phyloP scores from a whole-genome alignment of 2,329 filamentous ascomycete genomes.

The Penicillium freii region DNA sequence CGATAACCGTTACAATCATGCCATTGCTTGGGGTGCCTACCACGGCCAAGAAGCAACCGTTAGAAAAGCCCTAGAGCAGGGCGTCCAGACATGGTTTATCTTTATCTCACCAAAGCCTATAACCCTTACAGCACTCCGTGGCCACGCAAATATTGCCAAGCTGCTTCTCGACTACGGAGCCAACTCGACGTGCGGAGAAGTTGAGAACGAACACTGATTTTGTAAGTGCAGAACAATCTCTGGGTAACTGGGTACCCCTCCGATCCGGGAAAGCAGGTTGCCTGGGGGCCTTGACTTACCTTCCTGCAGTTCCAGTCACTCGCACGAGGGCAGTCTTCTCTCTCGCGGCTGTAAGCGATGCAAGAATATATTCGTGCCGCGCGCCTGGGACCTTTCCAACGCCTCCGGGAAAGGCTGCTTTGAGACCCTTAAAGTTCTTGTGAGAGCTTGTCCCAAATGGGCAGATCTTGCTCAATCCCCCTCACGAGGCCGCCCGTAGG shows the following conservation, averaged over 20 bases:
- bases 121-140: too few species aligned
- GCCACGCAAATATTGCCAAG: too few species aligned
- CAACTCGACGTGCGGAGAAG: slow-evolving; percentile 49
- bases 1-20: too few species aligned
- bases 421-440: neutral
- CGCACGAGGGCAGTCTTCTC: slow-evolving; percentile 50
- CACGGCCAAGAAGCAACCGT: too few species aligned
- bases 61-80: too few species aligned
- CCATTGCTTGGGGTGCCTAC: too few species aligned
- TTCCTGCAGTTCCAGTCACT: slow-evolving; percentile 59
- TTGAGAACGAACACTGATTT: slow-evolving; percentile 56
- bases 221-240: neutral
- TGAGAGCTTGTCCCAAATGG: neutral
- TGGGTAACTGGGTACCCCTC: neutral
- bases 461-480: neutral
- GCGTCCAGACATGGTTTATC: too few species aligned
- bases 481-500: too few species aligned
- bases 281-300: slow-evolving; percentile 32
- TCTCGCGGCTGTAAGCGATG: slow-evolving; percentile 55
- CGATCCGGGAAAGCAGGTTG: neutral
- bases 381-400: neutral
- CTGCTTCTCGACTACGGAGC: too few species aligned
- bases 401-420: neutral
- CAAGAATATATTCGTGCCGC: slow-evolving; percentile 12
- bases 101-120: too few species aligned